Conservation (phyloP, 2,329 filamentous ascomycete species). For the Hortaea werneckii region DNA sequence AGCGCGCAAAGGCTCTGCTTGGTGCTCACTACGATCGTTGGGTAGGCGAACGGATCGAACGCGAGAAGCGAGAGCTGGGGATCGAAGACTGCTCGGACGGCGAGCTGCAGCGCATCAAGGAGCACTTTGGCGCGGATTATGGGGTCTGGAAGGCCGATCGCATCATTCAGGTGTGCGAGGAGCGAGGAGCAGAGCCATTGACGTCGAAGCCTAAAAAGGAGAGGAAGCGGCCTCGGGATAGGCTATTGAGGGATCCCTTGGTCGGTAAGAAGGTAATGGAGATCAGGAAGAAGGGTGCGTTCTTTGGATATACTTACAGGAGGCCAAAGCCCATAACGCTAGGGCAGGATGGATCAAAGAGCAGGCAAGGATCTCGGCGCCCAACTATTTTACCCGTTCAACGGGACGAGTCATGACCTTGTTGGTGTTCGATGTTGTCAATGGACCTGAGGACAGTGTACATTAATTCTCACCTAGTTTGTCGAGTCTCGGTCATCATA, state of each 20-base stretch:
- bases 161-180: constrained; percentile 15
- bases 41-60: constrained; percentile 12
- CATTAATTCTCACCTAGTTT: background rate
- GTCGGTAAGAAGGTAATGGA: constrained; percentile 62
- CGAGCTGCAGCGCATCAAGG: constrained; percentile 21
- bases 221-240: constrained; percentile 73
- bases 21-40: constrained; percentile 13
- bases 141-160: constrained; percentile 21
- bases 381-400: constrained; percentile 18
- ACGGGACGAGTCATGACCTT: background rate
- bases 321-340: constrained; percentile 20
- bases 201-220: constrained; percentile 42
- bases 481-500: constrained; percentile 71
- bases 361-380: constrained; percentile 8
- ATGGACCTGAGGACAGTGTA: background rate
- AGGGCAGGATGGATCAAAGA: constrained; percentile 6
- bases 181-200: constrained; percentile 7
- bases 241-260: constrained; percentile 63
- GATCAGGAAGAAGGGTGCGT: constrained; percentile 71
- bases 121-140: constrained; percentile 20
- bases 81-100: constrained; percentile 19
- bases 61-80: constrained; percentile 22
- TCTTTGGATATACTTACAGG: constrained; percentile 85
- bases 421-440: background rate
- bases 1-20: constrained; percentile 4